Percentiles rank a stretch among this genome's conserved stretches.
phyloP scores from a whole-genome alignment of 768 basidiomycete genomes.

The Rhizopogon vinicolor region DNA sequence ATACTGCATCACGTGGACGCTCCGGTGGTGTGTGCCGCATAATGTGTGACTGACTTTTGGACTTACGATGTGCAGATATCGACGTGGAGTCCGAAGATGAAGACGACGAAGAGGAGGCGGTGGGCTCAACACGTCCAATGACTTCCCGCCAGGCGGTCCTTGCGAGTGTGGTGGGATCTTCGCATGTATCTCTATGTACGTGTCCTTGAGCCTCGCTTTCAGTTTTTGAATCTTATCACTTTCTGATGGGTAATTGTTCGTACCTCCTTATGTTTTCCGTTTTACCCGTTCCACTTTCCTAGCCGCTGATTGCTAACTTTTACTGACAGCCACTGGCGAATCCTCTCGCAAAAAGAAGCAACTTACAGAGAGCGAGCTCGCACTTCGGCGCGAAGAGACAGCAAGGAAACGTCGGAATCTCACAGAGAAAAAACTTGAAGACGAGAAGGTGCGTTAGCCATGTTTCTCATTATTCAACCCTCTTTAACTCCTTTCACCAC shows the following conservation, averaged over 20 bases:
- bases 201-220: neutral
- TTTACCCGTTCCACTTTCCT: neutral
- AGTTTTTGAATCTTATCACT: neutral
- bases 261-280: neutral
- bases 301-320: neutral
- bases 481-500: neutral
- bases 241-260: neutral
- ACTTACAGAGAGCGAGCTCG: conserved; percentile 68
- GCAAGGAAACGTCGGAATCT: conserved; percentile 78
- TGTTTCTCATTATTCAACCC: neutral
- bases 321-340: conserved; percentile 2
- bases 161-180: conserved; percentile 61
- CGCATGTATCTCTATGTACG: conserved; percentile 62
- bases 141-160: conserved; percentile 67
- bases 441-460: conserved; percentile 60
- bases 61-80: conserved; percentile 22
- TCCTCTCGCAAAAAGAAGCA: conserved; percentile 51
- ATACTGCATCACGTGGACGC: conserved; percentile 23
- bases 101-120: conserved; percentile 36
- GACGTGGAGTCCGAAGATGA: conserved; percentile 39
- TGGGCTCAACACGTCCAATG: conserved; percentile 33
- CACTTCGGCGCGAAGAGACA: conserved; percentile 72
- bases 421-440: conserved; percentile 79
- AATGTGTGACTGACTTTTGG: neutral
- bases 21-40: conserved; percentile 15